Evolutionary conservation across 2,329 filamentous ascomycete genomes (phyloP).

Genomic region (Trichoderma koningiopsis): DNA sequence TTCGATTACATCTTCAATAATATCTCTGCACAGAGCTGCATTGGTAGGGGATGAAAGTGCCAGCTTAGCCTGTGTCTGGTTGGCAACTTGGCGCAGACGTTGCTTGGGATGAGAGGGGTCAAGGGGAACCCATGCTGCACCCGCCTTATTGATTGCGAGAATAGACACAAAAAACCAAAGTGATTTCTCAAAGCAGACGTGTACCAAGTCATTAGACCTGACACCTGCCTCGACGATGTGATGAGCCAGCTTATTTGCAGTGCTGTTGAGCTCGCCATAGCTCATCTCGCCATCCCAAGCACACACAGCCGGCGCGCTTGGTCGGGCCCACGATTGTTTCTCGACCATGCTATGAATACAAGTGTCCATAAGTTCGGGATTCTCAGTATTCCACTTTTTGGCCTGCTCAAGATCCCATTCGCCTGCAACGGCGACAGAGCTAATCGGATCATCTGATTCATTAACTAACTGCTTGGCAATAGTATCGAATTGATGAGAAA

Average conservation of each 20-base stretch:
- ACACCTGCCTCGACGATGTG: conserved; percentile 22
- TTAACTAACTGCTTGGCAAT: conserved; percentile 9
- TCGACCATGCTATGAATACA: conserved; percentile 20
- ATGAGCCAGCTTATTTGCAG: conserved; percentile 1
- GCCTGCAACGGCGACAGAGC: conserved; percentile 2
- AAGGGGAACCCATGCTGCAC: conserved; percentile 27
- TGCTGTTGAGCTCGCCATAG: conserved; percentile 27
- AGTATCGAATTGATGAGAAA: conserved; percentile 21
- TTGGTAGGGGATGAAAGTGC: conserved; percentile 15
- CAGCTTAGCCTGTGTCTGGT: not conserved
- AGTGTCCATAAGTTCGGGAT: conserved; percentile 14
- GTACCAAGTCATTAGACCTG: conserved; percentile 31
- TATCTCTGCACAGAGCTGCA: not conserved
- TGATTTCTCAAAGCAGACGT: conserved; percentile 30
- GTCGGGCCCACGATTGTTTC: not conserved
- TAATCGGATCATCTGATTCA: not conserved
- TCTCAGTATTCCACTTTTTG: conserved; percentile 12
- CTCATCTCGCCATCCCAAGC: conserved; percentile 32
- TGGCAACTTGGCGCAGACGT: conserved; percentile 14
- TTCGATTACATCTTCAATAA: conserved; percentile 5
- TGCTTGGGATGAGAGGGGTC: conserved; percentile 10
- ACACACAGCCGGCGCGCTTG: conserved; percentile 23
- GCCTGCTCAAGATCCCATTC: conserved; percentile 22
- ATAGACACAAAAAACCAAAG: conserved; percentile 31
- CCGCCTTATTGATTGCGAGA: conserved; percentile 35